A percentile compares a stretch with the other conserved stretches of the same genome.
phyloP scores from a whole-genome alignment of 495 filamentous ascomycete species.

The Lophium mytilinum region DNA sequence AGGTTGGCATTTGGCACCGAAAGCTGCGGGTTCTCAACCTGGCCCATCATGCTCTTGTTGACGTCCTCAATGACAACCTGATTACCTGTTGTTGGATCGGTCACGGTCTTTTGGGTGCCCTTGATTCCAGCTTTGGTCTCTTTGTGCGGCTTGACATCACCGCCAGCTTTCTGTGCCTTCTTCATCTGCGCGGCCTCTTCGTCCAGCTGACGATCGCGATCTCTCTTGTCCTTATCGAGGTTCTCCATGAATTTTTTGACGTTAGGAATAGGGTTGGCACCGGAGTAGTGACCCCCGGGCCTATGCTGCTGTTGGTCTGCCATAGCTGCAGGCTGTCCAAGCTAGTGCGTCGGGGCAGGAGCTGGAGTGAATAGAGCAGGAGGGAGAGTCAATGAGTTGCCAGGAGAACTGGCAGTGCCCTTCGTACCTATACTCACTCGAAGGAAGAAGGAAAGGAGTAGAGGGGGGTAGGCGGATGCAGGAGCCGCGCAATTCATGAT shows the following conservation, averaged over 20 bases:
- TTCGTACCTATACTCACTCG: too few species aligned
- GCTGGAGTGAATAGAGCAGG: too few species aligned
- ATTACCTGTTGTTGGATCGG: conserved; percentile 78
- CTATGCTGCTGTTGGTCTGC: conserved; percentile 28
- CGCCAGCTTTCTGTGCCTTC: conserved; percentile 27
- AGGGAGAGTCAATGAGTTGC: too few species aligned
- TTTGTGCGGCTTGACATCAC: conserved; percentile 36
- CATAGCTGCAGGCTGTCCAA: conserved; percentile 4
- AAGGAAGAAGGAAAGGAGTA: too few species aligned
- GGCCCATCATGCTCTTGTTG: conserved; percentile 57
- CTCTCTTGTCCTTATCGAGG: conserved; percentile 69
- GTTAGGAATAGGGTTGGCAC: conserved; percentile 71
- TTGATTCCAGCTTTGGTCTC: conserved; percentile 39
- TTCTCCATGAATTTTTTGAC: conserved; percentile 74
- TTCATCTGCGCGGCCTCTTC: conserved; percentile 49
- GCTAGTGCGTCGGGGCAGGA: too few species aligned
- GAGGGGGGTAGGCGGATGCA: too few species aligned
- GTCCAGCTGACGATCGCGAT: conserved; percentile 64
- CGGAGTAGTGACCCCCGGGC: conserved; percentile 49
- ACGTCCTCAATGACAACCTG: conserved; percentile 85
- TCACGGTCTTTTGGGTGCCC: conserved; percentile 59
- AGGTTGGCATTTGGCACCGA: conserved; percentile 89
- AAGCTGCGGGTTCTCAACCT: conserved; percentile 66
- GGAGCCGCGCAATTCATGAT: too few species aligned
- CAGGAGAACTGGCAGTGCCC: too few species aligned